phyloP scores from a whole-genome alignment of 208 protist species.

The Vickermania ingenoplastis region DNA sequence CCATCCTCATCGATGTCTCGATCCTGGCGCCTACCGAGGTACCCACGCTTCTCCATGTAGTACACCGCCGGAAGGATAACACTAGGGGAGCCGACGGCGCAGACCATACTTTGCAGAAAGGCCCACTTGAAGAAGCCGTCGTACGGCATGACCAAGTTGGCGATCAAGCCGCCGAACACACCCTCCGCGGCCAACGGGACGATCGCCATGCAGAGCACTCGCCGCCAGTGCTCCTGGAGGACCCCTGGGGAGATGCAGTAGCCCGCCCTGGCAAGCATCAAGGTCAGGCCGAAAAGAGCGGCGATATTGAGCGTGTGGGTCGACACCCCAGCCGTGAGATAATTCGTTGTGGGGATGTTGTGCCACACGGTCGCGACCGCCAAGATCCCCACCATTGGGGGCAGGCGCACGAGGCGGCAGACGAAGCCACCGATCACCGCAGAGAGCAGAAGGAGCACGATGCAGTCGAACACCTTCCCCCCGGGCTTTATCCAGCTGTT shows the following conservation, averaged over 20 bases:
- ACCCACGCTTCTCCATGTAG: slow-evolving; percentile 66
- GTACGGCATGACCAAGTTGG: slow-evolving; percentile 60
- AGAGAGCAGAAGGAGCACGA: slow-evolving; percentile 48
- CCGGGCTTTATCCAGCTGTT: slow-evolving; percentile 43
- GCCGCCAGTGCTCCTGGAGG: slow-evolving; percentile 62
- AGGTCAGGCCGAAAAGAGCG: slow-evolving; percentile 57
- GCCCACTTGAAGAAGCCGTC: slow-evolving; percentile 62
- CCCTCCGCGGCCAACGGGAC: slow-evolving; percentile 59
- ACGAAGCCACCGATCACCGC: slow-evolving; percentile 51
- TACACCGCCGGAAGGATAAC: slow-evolving; percentile 65
- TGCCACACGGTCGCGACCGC: slow-evolving; percentile 78
- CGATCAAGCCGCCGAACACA: slow-evolving; percentile 59
- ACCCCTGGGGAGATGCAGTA: slow-evolving; percentile 58
- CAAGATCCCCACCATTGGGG: slow-evolving; percentile 66
- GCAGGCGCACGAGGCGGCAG: slow-evolving; percentile 66
- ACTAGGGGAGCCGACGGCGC: slow-evolving; percentile 59
- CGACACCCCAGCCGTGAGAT: slow-evolving; percentile 51
- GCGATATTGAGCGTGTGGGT: slow-evolving; percentile 40
- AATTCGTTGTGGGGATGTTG: slow-evolving; percentile 56
- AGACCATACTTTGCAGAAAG: slow-evolving; percentile 70
- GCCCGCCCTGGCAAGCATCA: slow-evolving; percentile 64
- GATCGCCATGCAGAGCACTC: slow-evolving; percentile 43
- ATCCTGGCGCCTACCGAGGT: too few relatives aligned
- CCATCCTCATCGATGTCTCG: too few relatives aligned
- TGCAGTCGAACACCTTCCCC: slow-evolving; percentile 70